A percentile compares a stretch with the other conserved stretches of the same genome.
Conservation (phyloP, 2,329 filamentous ascomycete genomes). For the Fusarium duplospermum region DNA sequence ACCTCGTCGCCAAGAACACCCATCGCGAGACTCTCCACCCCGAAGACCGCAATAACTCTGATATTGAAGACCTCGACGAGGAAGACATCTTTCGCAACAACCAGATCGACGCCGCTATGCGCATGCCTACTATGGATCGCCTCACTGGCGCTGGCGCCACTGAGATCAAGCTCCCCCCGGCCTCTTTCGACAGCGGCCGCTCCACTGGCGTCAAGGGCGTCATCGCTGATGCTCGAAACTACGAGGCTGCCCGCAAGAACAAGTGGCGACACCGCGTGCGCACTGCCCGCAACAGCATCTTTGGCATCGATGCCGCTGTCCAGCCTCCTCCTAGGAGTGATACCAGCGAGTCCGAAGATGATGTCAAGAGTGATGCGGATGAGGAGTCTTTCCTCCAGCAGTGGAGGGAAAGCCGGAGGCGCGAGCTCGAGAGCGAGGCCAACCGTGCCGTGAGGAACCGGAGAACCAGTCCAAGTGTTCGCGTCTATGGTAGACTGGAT, state of each 20-base stretch:
- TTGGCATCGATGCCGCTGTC: constrained; percentile 55
- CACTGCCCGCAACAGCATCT: constrained; percentile 66
- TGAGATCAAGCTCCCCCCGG: constrained; percentile 70
- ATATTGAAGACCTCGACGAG: constrained; percentile 65
- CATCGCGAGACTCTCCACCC: constrained; percentile 61
- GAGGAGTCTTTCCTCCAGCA: constrained; percentile 85
- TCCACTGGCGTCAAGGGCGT: constrained; percentile 89
- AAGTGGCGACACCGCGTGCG: constrained; percentile 66
- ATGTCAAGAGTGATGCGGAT: constrained; percentile 65
- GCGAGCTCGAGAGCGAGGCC: constrained; percentile 77
- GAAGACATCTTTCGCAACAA: constrained; percentile 65
- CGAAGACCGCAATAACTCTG: constrained; percentile 67
- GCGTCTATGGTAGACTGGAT: constrained; percentile 82
- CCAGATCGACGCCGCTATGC: constrained; percentile 73
- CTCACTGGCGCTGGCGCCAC: constrained; percentile 56
- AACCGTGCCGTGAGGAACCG: constrained; percentile 68
- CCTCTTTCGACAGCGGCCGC: constrained; percentile 73
- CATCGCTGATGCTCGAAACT: constrained; percentile 84
- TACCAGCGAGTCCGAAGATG: constrained; percentile 61
- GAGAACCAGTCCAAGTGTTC: constrained; percentile 79
- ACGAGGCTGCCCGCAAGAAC: constrained; percentile 72
- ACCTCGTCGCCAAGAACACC: constrained; percentile 69
- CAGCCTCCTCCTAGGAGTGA: constrained; percentile 49
- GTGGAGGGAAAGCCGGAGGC: constrained; percentile 85
- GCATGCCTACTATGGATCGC: constrained; percentile 64